Percentiles rank a stretch among this genome's conserved stretches.
phyloP scores from a whole-genome alignment of 2,329 filamentous ascomycete genomes.

The Fusarium metavorans region DNA sequence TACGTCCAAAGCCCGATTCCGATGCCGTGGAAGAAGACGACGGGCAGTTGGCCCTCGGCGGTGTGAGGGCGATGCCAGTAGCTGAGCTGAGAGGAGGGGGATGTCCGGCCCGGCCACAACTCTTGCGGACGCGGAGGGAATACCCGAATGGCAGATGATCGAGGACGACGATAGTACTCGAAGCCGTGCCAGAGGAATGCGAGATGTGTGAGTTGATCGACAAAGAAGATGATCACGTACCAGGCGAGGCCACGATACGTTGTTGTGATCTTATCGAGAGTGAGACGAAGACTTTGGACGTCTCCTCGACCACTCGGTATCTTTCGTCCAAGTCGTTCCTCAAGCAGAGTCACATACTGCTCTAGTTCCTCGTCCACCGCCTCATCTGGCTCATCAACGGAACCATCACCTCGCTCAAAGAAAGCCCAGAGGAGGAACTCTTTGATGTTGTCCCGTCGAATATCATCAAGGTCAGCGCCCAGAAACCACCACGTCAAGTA shows the following conservation, averaged over 20 bases:
- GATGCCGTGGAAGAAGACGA: slow-evolving; percentile 79
- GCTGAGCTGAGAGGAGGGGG: slow-evolving; percentile 62
- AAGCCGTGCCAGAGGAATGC: slow-evolving; percentile 63
- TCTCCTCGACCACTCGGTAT: slow-evolving; percentile 67
- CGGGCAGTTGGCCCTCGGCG: slow-evolving; percentile 58
- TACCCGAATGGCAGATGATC: slow-evolving; percentile 50
- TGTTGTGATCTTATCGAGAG: slow-evolving; percentile 72
- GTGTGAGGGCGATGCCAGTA: slow-evolving; percentile 78
- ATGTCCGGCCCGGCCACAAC: slow-evolving; percentile 58
- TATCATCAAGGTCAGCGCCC: slow-evolving; percentile 66
- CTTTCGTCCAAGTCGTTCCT: slow-evolving; percentile 62
- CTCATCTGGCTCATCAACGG: slow-evolving; percentile 33
- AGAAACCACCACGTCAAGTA: slow-evolving; percentile 76
- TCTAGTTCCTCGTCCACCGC: slow-evolving; percentile 58
- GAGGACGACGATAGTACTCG: slow-evolving; percentile 59
- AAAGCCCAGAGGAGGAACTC: slow-evolving; percentile 78
- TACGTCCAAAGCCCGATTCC: slow-evolving; percentile 76
- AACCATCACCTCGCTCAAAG: slow-evolving; percentile 60
- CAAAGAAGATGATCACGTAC: slow-evolving; percentile 68
- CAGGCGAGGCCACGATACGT: slow-evolving; percentile 72
- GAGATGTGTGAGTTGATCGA: slow-evolving; percentile 65
- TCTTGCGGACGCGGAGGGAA: slow-evolving; percentile 70
- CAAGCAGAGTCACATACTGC: slow-evolving; percentile 62
- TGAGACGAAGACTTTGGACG: slow-evolving; percentile 71
- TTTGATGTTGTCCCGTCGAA: slow-evolving; percentile 74